Evolutionary conservation across 257 asterid genomes (phyloP), one percentile per base, ranked within the genome.

Genomic region (Plantago elongata): DNA sequence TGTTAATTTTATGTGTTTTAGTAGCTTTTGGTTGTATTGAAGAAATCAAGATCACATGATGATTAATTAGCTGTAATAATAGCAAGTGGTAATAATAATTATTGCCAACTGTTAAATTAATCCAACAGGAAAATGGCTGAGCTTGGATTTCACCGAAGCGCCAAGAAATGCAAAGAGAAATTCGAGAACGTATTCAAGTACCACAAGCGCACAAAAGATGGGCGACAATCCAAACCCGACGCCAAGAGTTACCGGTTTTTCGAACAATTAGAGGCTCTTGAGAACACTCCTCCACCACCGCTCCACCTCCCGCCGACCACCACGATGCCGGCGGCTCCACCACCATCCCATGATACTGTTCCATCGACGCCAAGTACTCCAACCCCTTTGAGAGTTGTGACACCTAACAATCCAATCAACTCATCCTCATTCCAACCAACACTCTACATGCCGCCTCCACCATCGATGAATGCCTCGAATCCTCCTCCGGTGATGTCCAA

Each of bases 151-250:
- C 89, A 85, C 46, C 74, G 97, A 48, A 89, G 79, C 70, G 70
- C 87, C 2, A 93, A 93, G 86, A 93, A 93, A 71, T 93, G 99
- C 74, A 89, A 89, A 60, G 99, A 93, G 82, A 93, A 93, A 70
- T 93, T 89, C 47, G 99, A 93, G 78, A 89, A 93, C 65, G 89
- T 93, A 5, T 87, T 69, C 78, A 93, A 93, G 68, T 93, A 93
- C 68, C 95, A 93, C 81, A 89, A 79, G 75, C 69, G 97, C 57
- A 93, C 97, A 12, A 89, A 82, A 74, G 95, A 85, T 13, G 89
- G 95, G 42, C 89, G 97, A 0, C 78, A 92, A 16, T 75, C 97
- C 0, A 90, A 89, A 59, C 69, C 95, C 3, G 89, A 84, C 60
- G 93, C 89, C 47, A 92, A 89, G 60, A 81, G 77, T 0, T 92